A percentile compares a stretch with the other conserved stretches of the same genome.
Evolutionary conservation across 2,329 filamentous ascomycete species (phyloP).

Genomic region (Colletotrichum magnum): DNA sequence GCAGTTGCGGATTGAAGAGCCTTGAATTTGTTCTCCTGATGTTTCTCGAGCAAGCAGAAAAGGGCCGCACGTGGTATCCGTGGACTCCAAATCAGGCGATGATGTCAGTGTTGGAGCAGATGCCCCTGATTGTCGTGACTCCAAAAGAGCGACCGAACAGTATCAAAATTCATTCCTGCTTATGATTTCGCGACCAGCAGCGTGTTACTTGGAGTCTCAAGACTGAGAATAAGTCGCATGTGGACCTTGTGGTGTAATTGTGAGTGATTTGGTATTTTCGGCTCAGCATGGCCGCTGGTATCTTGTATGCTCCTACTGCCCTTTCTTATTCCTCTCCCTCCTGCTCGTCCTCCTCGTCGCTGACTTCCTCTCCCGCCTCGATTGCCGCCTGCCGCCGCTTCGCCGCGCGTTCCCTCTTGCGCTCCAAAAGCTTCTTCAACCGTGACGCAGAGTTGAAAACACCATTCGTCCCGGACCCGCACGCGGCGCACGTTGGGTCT

Average conservation of each 20-base stretch:
- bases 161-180: too few relatives aligned
- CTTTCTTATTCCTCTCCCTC: background rate
- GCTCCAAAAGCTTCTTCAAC: constrained; percentile 83
- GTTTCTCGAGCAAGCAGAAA: too few relatives aligned
- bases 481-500: constrained; percentile 88
- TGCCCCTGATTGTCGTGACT: too few relatives aligned
- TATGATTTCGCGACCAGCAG: too few relatives aligned
- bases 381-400: constrained; percentile 69
- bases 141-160: too few relatives aligned
- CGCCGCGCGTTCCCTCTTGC: constrained; percentile 74
- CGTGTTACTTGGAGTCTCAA: background rate
- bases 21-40: too few relatives aligned
- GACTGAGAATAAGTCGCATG: background rate
- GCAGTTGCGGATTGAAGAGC: too few relatives aligned
- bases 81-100: too few relatives aligned
- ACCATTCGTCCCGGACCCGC: constrained; percentile 86
- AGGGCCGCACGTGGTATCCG: too few relatives aligned
- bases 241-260: background rate
- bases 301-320: background rate
- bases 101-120: too few relatives aligned
- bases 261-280: constrained; percentile 4
- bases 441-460: constrained; percentile 92
- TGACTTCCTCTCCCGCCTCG: constrained; percentile 65
- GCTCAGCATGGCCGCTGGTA: constrained; percentile 16
- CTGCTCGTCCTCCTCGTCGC: constrained; percentile 58